Conservation (phyloP, 257 asterid genomes). For the Anisodus tanguticus region DNA sequence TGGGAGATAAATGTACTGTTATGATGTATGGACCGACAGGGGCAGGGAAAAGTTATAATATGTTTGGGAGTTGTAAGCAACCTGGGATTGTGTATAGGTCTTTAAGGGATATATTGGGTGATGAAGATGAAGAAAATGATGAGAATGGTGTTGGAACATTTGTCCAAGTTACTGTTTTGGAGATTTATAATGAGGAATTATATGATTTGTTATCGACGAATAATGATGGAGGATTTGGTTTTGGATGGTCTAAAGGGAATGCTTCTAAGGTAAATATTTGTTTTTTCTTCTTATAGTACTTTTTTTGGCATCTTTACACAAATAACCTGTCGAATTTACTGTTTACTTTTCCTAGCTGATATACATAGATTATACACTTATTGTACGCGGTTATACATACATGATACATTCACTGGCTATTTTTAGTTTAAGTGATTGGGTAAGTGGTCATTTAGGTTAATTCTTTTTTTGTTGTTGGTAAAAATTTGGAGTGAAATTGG, state of each 20-base stretch:
- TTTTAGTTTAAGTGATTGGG: too few species aligned
- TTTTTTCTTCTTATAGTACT: not conserved
- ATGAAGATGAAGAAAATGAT: slow-evolving; percentile 45
- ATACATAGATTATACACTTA: too few species aligned
- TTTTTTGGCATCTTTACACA: too few species aligned
- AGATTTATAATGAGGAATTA: slow-evolving; percentile 90
- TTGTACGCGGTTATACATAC: too few species aligned
- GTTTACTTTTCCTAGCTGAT: too few species aligned
- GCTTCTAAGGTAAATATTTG: slow-evolving; percentile 36
- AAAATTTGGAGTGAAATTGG: slow-evolving; percentile 34
- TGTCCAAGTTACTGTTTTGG: slow-evolving; percentile 90
- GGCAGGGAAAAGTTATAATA: slow-evolving; percentile 90
- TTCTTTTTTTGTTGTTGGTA: too few species aligned
- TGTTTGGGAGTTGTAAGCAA: slow-evolving; percentile 79
- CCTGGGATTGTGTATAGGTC: slow-evolving; percentile 89
- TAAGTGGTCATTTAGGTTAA: too few species aligned
- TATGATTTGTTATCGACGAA: slow-evolving; percentile 71
- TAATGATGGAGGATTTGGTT: slow-evolving; percentile 68
- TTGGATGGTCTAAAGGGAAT: slow-evolving; percentile 80
- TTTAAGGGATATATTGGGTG: slow-evolving; percentile 75
- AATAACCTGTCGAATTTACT: too few species aligned
- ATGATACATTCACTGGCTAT: too few species aligned
- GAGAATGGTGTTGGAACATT: slow-evolving; percentile 53
- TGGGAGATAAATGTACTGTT: slow-evolving; percentile 69
- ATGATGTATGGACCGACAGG: slow-evolving; percentile 77